Evolutionary conservation across 331 rosid genomes (phyloP).

Genomic region (Quercus phellos): DNA sequence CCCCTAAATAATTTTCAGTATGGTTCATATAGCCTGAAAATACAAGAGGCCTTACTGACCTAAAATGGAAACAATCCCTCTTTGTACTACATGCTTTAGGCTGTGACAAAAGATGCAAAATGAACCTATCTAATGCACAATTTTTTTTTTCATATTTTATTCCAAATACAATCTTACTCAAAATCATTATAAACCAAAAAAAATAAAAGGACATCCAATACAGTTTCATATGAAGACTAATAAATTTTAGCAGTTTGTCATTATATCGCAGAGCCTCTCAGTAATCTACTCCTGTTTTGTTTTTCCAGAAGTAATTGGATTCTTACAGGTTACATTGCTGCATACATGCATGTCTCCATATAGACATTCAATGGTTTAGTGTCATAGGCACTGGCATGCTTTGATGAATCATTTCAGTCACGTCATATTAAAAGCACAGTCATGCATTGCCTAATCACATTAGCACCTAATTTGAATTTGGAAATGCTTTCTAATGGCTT

Average conservation of each 20-base stretch:
- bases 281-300: not conserved
- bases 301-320: not conserved
- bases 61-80: not conserved
- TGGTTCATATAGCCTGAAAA: not conserved
- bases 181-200: not conserved
- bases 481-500: not conserved
- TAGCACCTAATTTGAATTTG: not conserved
- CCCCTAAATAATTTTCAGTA: not conserved
- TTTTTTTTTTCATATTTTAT: not conserved
- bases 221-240: not conserved
- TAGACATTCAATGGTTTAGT: not conserved
- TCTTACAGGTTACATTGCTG: too few species aligned
- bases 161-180: not conserved
- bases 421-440: not conserved
- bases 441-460: not conserved
- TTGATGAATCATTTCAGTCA: not conserved
- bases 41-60: not conserved
- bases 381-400: not conserved
- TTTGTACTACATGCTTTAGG: not conserved
- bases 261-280: not conserved
- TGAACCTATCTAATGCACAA: not conserved
- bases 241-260: not conserved
- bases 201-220: not conserved
- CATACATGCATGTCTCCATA: not conserved
- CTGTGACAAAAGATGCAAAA: not conserved